phyloP scores from a whole-genome alignment of 2,329 filamentous ascomycete genomes.

The Colletotrichum godetiae region DNA sequence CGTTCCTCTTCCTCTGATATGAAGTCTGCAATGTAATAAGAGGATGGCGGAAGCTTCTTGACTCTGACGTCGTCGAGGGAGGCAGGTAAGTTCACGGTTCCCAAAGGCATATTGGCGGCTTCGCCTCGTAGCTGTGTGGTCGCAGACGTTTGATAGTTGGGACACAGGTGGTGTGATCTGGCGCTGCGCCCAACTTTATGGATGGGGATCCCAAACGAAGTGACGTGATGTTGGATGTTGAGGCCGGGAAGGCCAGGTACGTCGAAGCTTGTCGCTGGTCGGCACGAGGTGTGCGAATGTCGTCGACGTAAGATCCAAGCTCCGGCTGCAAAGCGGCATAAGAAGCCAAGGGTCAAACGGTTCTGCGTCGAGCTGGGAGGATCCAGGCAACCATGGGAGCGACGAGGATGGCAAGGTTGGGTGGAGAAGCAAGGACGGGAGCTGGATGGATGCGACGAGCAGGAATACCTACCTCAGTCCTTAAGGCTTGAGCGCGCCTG shows the following conservation, averaged over 20 bases:
- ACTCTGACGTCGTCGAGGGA: slow-evolving; percentile 66
- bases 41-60: slow-evolving; percentile 66
- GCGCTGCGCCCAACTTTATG: slow-evolving; percentile 12
- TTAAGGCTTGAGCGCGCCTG: background rate
- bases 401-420: slow-evolving; percentile 4
- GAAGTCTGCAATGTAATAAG: slow-evolving; percentile 90
- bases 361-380: slow-evolving; percentile 17
- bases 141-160: slow-evolving; percentile 1
- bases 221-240: background rate
- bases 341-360: slow-evolving; percentile 20
- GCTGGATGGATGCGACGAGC: background rate
- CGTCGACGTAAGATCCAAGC: slow-evolving; percentile 15
- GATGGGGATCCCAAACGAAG: slow-evolving; percentile 1
- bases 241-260: background rate
- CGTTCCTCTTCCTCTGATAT: slow-evolving; percentile 81
- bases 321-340: background rate
- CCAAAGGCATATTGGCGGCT: slow-evolving; percentile 8
- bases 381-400: slow-evolving; percentile 5
- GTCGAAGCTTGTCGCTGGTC: slow-evolving; percentile 12
- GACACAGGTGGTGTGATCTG: background rate
- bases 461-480: background rate
- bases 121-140: background rate
- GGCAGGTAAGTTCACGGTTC: slow-evolving; percentile 49
- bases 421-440: slow-evolving; percentile 18
- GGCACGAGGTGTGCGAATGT: slow-evolving; percentile 6